A percentile compares a stretch with the other conserved stretches of the same genome.
Evolutionary conservation across 225 moss, liverwort and hornwort species (phyloP).

Genomic region (Physcomitrium patens): DNA sequence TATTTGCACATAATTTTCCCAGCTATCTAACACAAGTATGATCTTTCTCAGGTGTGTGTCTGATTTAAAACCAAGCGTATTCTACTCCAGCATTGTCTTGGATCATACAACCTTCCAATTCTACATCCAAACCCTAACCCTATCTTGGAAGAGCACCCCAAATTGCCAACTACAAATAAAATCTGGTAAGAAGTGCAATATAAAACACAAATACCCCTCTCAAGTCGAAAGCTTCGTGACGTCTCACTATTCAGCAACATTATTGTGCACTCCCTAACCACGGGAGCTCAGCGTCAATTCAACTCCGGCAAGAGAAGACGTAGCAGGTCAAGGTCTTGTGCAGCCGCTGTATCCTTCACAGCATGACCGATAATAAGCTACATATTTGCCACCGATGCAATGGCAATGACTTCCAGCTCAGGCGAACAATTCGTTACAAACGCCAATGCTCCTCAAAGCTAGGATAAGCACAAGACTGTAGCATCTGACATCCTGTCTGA

Average conservation of each 20-base stretch:
- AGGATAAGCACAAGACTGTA: too few relatives aligned
- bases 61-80: too few relatives aligned
- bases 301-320: background rate
- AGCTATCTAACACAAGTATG: background rate
- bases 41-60: too few relatives aligned
- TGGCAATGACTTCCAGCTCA: background rate
- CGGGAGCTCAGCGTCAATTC: background rate
- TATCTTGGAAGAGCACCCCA: background rate
- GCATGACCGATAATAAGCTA: constrained; percentile 26
- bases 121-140: constrained; percentile 9
- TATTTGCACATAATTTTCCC: background rate
- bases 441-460: too few relatives aligned
- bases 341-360: background rate
- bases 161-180: background rate
- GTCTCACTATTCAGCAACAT: background rate
- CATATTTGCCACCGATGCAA: constrained; percentile 38
- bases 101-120: background rate
- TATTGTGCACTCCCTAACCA: background rate
- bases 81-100: too few relatives aligned
- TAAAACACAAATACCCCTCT: background rate
- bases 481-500: too few relatives aligned
- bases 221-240: background rate
- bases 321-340: background rate
- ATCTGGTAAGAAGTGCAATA: background rate
- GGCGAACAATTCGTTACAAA: too few relatives aligned